Percentiles rank a stretch among this genome's conserved stretches.
Conservation (phyloP, 306 rosid genomes). For the Mimosa pudica region DNA sequence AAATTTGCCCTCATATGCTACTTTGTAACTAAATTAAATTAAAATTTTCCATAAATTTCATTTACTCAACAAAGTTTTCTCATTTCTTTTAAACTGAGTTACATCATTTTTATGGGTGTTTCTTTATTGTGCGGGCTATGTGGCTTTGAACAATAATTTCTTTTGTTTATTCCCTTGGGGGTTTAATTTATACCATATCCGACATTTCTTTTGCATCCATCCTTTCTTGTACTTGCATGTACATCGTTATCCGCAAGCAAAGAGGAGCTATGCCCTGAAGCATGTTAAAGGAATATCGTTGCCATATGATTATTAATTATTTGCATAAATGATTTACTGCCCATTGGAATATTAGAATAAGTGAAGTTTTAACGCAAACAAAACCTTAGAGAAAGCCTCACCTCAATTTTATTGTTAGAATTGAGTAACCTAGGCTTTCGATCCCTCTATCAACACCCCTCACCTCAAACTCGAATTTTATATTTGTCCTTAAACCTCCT, state of each 20-base stretch:
- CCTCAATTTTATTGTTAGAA: too few species aligned
- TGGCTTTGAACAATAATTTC: not conserved
- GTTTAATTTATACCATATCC: not conserved
- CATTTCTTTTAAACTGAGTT: not conserved
- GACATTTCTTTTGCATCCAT: not conserved
- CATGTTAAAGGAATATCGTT: not conserved
- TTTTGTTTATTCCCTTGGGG: not conserved
- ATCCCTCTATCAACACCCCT: too few species aligned
- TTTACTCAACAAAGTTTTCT: not conserved
- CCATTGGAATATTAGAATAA: too few species aligned
- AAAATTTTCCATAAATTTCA: not conserved
- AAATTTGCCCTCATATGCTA: not conserved
- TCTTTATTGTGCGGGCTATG: not conserved
- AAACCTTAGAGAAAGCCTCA: too few species aligned
- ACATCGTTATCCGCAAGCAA: not conserved
- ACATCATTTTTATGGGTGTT: not conserved
- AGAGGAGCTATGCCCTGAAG: not conserved
- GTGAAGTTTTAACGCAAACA: too few species aligned
- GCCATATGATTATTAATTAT: too few species aligned
- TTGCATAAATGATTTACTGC: too few species aligned
- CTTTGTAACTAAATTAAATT: not conserved
- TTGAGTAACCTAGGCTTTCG: too few species aligned
- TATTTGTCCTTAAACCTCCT: not conserved
- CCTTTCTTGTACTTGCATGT: not conserved
- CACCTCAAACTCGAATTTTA: too few species aligned